Evolutionary conservation across 352 stramenopile species (phyloP).

Genomic region (Phytophthora podocarpi): DNA sequence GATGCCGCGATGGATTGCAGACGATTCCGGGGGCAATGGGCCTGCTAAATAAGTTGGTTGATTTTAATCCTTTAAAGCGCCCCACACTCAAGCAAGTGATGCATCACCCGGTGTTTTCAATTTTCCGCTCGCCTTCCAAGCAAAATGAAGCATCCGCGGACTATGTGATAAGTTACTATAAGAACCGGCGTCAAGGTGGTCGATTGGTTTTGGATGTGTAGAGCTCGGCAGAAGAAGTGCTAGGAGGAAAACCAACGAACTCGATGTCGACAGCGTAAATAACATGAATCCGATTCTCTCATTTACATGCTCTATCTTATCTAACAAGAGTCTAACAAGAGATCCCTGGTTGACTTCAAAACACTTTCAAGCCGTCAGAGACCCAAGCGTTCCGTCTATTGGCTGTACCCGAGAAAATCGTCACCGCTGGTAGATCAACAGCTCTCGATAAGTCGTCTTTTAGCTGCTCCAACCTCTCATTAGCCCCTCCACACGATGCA

Average conservation of each 20-base stretch:
- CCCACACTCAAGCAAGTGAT: slow-evolving; percentile 76
- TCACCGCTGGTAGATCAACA: background rate
- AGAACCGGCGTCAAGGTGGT: slow-evolving; percentile 6
- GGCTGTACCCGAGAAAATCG: background rate
- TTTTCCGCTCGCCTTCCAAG: slow-evolving; percentile 26
- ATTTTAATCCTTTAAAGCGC: slow-evolving; percentile 64
- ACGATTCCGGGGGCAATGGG: slow-evolving; percentile 48
- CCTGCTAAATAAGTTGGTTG: slow-evolving; percentile 56
- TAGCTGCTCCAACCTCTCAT: slow-evolving; percentile 66
- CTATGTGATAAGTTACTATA: slow-evolving; percentile 69
- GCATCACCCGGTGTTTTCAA: slow-evolving; percentile 61
- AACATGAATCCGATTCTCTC: slow-evolving; percentile 20
- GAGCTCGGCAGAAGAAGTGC: background rate
- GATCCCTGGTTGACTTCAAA: slow-evolving; percentile 21
- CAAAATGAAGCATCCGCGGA: slow-evolving; percentile 30
- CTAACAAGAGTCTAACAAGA: slow-evolving; percentile 21
- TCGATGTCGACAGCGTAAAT: slow-evolving; percentile 3
- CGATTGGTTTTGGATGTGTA: slow-evolving; percentile 53
- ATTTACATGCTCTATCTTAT: slow-evolving; percentile 38
- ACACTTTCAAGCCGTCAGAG: slow-evolving; percentile 23
- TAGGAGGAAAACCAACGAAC: too few species aligned
- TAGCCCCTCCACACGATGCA: slow-evolving; percentile 80
- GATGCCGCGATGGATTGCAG: slow-evolving; percentile 55
- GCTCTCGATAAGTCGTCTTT: background rate
- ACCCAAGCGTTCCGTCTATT: slow-evolving; percentile 3